Percentiles rank a stretch among this genome's conserved stretches.
Evolutionary conservation across 2,329 filamentous ascomycete species (phyloP).

Genomic region (Pyrenophora tritici-repentis): DNA sequence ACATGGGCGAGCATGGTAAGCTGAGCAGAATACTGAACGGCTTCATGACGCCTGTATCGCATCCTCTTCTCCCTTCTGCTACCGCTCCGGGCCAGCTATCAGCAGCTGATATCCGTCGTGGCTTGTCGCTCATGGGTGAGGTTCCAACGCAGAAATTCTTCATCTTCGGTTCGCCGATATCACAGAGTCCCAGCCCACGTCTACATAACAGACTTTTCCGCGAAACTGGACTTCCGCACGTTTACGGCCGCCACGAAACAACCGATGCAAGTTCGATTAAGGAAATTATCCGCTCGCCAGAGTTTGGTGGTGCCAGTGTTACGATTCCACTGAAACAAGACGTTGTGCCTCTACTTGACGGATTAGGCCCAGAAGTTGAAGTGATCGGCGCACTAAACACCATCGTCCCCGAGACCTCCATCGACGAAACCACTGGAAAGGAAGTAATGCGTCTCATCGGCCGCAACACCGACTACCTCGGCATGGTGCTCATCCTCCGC

Average conservation of each 20-base stretch:
- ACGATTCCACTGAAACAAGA: constrained; percentile 95
- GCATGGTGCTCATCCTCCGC: constrained; percentile 81
- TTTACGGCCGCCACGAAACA: constrained; percentile 80
- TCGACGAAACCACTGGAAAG: constrained; percentile 48
- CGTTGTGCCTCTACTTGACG: constrained; percentile 79
- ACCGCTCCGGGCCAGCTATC: constrained; percentile 94
- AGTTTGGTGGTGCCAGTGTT: constrained; percentile 92
- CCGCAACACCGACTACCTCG: constrained; percentile 94
- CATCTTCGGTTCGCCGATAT: constrained; percentile 85
- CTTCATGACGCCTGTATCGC: constrained; percentile 94
- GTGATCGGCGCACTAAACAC: constrained; percentile 95
- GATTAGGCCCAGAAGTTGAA: constrained; percentile 76
- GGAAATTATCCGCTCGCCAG: constrained; percentile 67
- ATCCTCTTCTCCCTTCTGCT: constrained; percentile 86
- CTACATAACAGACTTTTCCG: constrained; percentile 87
- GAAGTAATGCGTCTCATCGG: constrained; percentile 66
- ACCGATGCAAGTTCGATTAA: constrained; percentile 63
- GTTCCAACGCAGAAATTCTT: constrained; percentile 78
- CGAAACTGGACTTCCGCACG: constrained; percentile 78
- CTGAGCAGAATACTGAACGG: constrained; percentile 86
- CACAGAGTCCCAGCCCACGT: constrained; percentile 80
- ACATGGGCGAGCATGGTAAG: constrained; percentile 89
- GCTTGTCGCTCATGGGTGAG: constrained; percentile 77
- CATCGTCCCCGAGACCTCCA: constrained; percentile 66
- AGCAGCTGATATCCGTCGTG: constrained; percentile 82